Evolutionary conservation across 176 grass and related monocot genomes (phyloP), one percentile per base, ranked within the genome.

Genomic region (Eleusine indica): DNA sequence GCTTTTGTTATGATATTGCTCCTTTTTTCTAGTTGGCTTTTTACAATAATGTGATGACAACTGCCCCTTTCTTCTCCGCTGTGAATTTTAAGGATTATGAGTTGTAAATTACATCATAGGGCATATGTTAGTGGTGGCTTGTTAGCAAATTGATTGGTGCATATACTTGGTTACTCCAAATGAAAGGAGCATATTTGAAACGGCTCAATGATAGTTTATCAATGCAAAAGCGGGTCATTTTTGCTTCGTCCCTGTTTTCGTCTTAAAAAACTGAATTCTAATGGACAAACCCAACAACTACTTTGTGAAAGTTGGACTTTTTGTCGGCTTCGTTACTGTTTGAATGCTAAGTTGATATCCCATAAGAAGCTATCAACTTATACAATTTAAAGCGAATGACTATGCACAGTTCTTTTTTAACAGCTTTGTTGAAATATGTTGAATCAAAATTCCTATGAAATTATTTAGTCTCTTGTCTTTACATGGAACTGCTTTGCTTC

Each of bases 21-120:
- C 40, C 32, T 35, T 9, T 32, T 74, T 66, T 64, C 9, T 67
- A 17, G 1, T 48, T 69, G 74, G 14, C 37, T 74, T 41, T 32
- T 1, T 21, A 88, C 35, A 62, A 5, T 58, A 68, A 43, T 16
- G 6, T 76, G 41, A 78, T 51, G 62, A 54, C 16, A 53, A 15
- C 68, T 62, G 9, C 30, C 30, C 38, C 30, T 68, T 37, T 29
- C 5, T 6, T n/a, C 25, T 35, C 73, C 43, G 1, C 48, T 63
- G n/a, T 71, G 47, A 6, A 5, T 78, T 86, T 68, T 48, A 78
- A 61, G 43, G 57, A 15, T 8, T 78, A 81, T 75, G 57, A 84
- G 40, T 35, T 80, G 30, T 38, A 32, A 43, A 62, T 64, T 63
- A 21, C 13, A 46, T 77, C 22, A 58, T 58, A 58, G 21, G 19